phyloP scores from a whole-genome alignment of 345 rosid genomes.

The Populus pruinosa region DNA sequence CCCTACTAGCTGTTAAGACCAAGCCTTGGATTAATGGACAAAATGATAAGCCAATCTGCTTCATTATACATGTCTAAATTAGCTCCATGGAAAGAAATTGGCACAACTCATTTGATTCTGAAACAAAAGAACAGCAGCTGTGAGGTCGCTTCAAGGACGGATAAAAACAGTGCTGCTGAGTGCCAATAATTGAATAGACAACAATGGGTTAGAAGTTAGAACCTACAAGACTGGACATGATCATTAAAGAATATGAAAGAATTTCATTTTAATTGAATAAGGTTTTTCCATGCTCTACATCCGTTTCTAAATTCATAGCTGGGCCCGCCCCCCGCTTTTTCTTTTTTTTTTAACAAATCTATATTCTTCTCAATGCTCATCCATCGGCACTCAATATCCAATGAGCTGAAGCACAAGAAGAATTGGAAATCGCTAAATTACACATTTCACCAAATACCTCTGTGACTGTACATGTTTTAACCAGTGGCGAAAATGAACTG shows the following conservation, averaged over 20 bases:
- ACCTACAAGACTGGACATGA: neutral
- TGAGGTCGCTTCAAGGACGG: neutral
- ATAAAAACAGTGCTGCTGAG: no score
- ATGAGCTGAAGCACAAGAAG: slow-evolving; percentile 45
- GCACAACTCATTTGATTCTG: neutral
- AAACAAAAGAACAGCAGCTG: neutral
- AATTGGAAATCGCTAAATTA: slow-evolving; percentile 48
- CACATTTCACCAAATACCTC: slow-evolving; percentile 67
- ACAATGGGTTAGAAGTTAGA: no score
- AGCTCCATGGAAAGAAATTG: neutral
- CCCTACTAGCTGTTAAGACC: neutral
- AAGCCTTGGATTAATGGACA: neutral
- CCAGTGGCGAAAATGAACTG: slow-evolving; percentile 18
- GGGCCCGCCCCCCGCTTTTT: slow-evolving; percentile 13
- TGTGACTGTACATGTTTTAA: slow-evolving; percentile 48
- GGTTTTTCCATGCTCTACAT: slow-evolving; percentile 38
- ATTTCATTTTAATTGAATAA: slow-evolving; percentile 40
- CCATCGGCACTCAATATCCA: slow-evolving; percentile 33
- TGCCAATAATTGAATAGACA: neutral
- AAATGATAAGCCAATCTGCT: neutral
- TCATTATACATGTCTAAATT: neutral
- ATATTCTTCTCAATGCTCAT: slow-evolving; percentile 40
- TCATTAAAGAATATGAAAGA: slow-evolving; percentile 28
- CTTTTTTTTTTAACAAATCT: slow-evolving; percentile 35
- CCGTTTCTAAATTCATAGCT: slow-evolving; percentile 35